phyloP scores from a whole-genome alignment of 2,329 filamentous ascomycete species.

The Aspergillus intermedius region DNA sequence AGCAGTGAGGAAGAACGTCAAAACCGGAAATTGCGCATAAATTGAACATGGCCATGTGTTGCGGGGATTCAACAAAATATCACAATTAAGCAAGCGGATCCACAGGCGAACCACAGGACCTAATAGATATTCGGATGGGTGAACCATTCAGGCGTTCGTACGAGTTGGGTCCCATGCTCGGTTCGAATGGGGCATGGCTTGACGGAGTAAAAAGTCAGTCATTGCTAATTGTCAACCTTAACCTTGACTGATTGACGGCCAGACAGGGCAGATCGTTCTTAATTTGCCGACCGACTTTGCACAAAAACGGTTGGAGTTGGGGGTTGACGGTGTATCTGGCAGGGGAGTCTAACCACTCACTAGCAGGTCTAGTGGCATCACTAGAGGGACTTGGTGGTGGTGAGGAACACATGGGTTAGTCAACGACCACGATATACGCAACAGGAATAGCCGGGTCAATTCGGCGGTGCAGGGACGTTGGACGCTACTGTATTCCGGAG shows the following conservation, averaged over 20 bases:
- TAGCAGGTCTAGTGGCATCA: background rate
- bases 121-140: background rate
- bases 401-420: background rate
- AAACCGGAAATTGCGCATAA: background rate
- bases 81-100: background rate
- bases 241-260: slow-evolving; percentile 1
- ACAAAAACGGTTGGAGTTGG: background rate
- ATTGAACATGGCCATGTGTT: background rate
- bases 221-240: slow-evolving; percentile 1
- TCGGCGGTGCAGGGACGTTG: background rate
- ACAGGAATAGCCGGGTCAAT: background rate
- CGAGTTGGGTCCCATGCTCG: background rate
- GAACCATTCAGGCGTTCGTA: background rate
- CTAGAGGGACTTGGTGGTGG: background rate
- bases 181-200: background rate
- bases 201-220: background rate
- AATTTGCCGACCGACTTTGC: background rate
- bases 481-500: background rate
- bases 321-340: no score
- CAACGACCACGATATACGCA: background rate
- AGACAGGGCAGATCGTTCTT: background rate
- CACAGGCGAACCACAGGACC: background rate
- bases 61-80: background rate
- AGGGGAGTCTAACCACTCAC: background rate
- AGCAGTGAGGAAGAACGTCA: background rate